Percentiles rank a stretch among this genome's conserved stretches.
Evolutionary conservation across 139 green algal genomes (phyloP).

Genomic region (Coccomyxa sp.): DNA sequence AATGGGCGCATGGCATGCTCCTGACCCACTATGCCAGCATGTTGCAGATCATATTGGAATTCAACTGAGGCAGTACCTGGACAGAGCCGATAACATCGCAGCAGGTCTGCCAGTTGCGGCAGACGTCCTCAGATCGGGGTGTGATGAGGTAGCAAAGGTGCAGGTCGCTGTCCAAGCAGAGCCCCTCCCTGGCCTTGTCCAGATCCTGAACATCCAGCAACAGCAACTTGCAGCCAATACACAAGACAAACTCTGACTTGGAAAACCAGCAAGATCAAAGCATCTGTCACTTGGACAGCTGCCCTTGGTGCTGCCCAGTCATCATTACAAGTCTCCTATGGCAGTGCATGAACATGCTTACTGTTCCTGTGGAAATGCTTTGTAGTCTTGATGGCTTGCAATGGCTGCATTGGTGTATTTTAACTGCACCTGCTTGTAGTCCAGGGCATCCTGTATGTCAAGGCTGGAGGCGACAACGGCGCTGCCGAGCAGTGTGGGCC

Average conservation of each 20-base stretch:
- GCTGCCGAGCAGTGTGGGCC: slow-evolving; percentile 54
- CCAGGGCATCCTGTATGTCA: slow-evolving; percentile 54
- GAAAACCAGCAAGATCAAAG: too few relatives aligned
- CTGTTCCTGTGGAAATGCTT: too few relatives aligned
- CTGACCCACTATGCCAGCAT: too few relatives aligned
- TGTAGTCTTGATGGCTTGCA: too few relatives aligned
- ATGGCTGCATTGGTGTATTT: too few relatives aligned
- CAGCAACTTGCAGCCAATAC: background rate
- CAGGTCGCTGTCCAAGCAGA: slow-evolving; percentile 76
- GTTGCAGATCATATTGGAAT: too few relatives aligned
- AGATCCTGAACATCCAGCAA: slow-evolving; percentile 50
- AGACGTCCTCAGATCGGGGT: slow-evolving; percentile 49
- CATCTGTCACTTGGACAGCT: too few relatives aligned
- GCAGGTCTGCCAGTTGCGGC: background rate
- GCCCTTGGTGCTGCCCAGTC: too few relatives aligned
- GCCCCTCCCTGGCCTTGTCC: slow-evolving; percentile 35
- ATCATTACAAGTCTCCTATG: too few relatives aligned
- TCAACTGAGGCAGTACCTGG: background rate
- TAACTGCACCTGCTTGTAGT: slow-evolving; percentile 15
- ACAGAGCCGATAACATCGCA: background rate
- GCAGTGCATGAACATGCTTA: too few relatives aligned
- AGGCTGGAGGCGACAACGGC: slow-evolving; percentile 57
- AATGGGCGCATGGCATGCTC: too few relatives aligned
- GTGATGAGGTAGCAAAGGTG: slow-evolving; percentile 85
- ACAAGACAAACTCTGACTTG: background rate